These are phyloP conservation scores for Medicago arabica DNA, from an alignment of 306 rosid species.

Conservation along the genomic window DNA sequence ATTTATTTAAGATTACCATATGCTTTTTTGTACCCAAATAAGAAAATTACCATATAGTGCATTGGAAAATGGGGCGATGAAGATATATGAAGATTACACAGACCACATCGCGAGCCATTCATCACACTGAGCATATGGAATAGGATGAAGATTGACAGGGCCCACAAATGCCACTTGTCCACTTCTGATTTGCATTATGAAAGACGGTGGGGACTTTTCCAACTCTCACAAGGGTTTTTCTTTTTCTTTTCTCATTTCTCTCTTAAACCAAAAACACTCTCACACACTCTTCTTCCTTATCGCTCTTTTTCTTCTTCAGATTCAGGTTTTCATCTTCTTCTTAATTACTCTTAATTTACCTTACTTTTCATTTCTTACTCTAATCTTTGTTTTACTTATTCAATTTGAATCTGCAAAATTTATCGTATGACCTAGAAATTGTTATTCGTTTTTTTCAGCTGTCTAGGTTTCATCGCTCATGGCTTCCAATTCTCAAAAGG, in stretches of 20 bases:
- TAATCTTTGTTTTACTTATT: background rate
- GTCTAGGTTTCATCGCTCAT: constrained; percentile 39
- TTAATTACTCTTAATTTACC: background rate
- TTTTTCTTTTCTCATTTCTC: background rate
- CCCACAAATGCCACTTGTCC: constrained; percentile 28
- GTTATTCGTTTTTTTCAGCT: constrained; percentile 47
- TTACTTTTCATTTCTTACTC: too few relatives aligned
- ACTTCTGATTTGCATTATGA: background rate
- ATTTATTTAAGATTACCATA: too few relatives aligned
- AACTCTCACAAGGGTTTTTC: constrained; percentile 24
- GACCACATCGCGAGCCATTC: constrained; percentile 20
- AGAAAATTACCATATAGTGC: background rate
- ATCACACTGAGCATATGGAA: background rate
- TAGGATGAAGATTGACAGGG: constrained; percentile 37
- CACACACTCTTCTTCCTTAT: constrained; percentile 1
- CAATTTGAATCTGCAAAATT: background rate
- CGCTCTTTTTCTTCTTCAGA: constrained; percentile 24
- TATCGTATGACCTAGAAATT: background rate
- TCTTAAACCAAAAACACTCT: background rate
- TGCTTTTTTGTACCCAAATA: too few relatives aligned
- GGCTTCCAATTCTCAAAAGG: constrained; percentile 73
- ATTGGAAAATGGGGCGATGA: background rate
- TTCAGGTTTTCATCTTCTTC: constrained; percentile 39
- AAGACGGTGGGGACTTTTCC: constrained; percentile 19
- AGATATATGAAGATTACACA: background rate